Evolutionary conservation across 805 yeast species (phyloP).

Genomic region (Brettanomyces naardenensis): DNA sequence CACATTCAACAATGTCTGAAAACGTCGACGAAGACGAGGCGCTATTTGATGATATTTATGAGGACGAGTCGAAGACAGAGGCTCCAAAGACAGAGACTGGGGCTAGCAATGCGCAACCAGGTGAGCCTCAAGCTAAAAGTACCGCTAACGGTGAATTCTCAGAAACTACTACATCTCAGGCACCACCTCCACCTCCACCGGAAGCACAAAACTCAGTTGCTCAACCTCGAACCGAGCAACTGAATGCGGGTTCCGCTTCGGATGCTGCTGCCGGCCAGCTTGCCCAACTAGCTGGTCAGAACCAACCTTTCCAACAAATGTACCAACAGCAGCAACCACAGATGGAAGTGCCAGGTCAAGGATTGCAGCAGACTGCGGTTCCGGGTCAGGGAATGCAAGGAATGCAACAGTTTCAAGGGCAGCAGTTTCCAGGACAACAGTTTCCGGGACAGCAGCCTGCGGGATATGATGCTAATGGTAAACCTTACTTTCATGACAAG

Average conservation of each 20-base stretch:
- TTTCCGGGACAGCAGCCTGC: constrained; percentile 10
- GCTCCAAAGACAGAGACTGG: constrained; percentile 7
- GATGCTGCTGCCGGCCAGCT: constrained; percentile 7
- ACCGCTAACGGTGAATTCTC: not conserved
- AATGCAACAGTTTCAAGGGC: not conserved
- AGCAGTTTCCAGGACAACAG: constrained; percentile 13
- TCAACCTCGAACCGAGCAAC: constrained; percentile 10
- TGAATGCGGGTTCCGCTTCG: constrained; percentile 5
- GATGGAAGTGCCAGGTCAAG: constrained; percentile 9
- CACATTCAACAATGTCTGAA: constrained; percentile 5
- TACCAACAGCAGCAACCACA: constrained; percentile 15
- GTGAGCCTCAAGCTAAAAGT: too few species aligned
- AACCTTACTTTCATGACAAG: constrained; percentile 15
- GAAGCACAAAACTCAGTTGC: not conserved
- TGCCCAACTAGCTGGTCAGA: not conserved
- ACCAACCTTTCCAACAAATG: constrained; percentile 3
- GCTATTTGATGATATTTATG: constrained; percentile 85
- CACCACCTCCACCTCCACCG: constrained; percentile 1
- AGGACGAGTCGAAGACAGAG: constrained; percentile 21
- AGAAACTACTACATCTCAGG: constrained; percentile 4
- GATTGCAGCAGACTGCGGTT: too few species aligned
- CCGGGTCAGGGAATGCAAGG: constrained; percentile 6
- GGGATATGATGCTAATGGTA: not conserved
- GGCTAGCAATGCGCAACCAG: constrained; percentile 10
- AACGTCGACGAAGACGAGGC: constrained; percentile 87